These are phyloP conservation scores for Neodidymelliopsis sp. DNA, from an alignment of 2,329 filamentous ascomycete species.

Conservation along the genomic window DNA sequence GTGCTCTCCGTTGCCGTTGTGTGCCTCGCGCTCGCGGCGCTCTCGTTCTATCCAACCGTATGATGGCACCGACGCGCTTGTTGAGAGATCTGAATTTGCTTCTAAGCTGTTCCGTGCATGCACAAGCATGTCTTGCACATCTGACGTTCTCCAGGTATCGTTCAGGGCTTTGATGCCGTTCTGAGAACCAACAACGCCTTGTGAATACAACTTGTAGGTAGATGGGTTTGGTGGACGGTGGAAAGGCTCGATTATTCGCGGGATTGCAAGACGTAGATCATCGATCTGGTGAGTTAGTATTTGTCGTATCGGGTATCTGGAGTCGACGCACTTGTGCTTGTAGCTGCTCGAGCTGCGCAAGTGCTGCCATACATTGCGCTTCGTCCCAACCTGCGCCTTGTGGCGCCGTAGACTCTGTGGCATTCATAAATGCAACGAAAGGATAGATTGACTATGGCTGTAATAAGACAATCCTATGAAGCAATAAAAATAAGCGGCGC, in stretches of 20 bases:
- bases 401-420: constrained; percentile 21
- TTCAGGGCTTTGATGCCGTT: constrained; percentile 49
- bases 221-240: constrained; percentile 35
- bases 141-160: constrained; percentile 47
- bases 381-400: constrained; percentile 47
- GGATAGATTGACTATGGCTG: background rate
- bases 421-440: constrained; percentile 23
- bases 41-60: constrained; percentile 51
- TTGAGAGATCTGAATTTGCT: constrained; percentile 48
- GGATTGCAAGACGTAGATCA: constrained; percentile 52
- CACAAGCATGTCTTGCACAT: constrained; percentile 46
- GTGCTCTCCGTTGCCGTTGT: constrained; percentile 15
- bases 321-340: constrained; percentile 50
- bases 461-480: background rate
- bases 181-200: constrained; percentile 46
- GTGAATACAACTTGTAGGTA: constrained; percentile 50
- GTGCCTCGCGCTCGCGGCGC: constrained; percentile 26
- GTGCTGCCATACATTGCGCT: constrained; percentile 50
- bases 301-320: background rate
- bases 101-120: constrained; percentile 47
- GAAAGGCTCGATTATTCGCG: constrained; percentile 53
- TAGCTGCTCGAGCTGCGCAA: constrained; percentile 54
- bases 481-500: background rate
- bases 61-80: constrained; percentile 41
- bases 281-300: constrained; percentile 48